A percentile compares a stretch with the other conserved stretches of the same genome.
Evolutionary conservation across 1,139 yeast genomes (phyloP).

Genomic region (Zygoascus sp.): DNA sequence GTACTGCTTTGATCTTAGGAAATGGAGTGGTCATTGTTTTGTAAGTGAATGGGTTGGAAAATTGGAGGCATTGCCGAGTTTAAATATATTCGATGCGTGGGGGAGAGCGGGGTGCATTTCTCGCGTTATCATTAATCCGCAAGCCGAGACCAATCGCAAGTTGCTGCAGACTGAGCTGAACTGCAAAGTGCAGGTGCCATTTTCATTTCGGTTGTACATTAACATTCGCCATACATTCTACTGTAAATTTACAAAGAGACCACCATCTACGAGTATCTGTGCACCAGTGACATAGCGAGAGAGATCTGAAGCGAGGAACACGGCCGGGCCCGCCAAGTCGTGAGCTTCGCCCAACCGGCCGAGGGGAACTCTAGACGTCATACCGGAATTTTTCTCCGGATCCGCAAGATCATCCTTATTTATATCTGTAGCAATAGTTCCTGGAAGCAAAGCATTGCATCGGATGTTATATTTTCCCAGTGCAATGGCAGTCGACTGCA

Average conservation of each 20-base stretch:
- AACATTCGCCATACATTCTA: neutral
- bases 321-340: constrained; percentile 48
- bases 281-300: constrained; percentile 43
- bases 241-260: constrained; percentile 25
- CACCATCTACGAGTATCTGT: constrained; percentile 46
- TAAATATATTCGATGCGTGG: neutral
- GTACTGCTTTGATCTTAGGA: constrained; percentile 42
- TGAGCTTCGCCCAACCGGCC: constrained; percentile 43
- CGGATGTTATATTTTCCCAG: constrained; percentile 35
- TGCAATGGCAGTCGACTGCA: constrained; percentile 44
- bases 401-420: constrained; percentile 41
- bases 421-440: constrained; percentile 43
- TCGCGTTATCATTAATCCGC: neutral
- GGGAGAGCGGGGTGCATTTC: neutral
- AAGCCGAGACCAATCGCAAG: neutral
- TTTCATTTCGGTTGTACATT: neutral
- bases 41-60: neutral
- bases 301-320: constrained; percentile 43
- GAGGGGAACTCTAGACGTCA: constrained; percentile 39
- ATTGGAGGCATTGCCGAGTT: neutral
- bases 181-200: neutral
- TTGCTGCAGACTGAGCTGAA: neutral
- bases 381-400: constrained; percentile 37
- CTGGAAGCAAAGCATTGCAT: constrained; percentile 43
- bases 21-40: constrained; percentile 27